Evolutionary conservation across 208 protist genomes (phyloP).

Genomic region (Acanthamoeba royreba): DNA sequence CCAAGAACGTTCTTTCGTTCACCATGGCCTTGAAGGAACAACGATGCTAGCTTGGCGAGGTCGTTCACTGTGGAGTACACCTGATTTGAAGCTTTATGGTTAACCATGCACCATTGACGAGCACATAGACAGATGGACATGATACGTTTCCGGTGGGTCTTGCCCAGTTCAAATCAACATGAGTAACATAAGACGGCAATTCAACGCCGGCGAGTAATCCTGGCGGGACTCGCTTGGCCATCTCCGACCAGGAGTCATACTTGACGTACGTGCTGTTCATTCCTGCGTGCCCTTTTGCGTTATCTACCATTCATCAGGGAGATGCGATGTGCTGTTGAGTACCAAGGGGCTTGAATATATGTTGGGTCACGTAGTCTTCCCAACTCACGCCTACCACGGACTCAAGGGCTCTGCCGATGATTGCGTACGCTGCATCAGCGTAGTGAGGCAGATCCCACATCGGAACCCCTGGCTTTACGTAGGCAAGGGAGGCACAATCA

Average conservation of each 20-base stretch:
- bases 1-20: not conserved
- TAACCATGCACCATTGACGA: not conserved
- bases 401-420: not conserved
- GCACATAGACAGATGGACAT: not conserved
- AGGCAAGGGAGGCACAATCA: not conserved
- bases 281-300: not conserved
- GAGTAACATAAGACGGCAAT: not conserved
- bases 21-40: not conserved
- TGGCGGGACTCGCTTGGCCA: not conserved
- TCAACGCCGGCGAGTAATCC: not conserved
- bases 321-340: not conserved
- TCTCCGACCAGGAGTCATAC: not conserved
- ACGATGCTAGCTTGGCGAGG: not conserved
- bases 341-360: slow-evolving; percentile 35
- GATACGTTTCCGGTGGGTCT: not conserved
- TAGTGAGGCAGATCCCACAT: not conserved
- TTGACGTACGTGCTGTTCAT: not conserved
- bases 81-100: not conserved
- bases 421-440: slow-evolving; percentile 7
- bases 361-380: not conserved
- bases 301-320: no score
- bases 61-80: not conserved
- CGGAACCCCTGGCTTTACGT: not conserved
- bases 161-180: slow-evolving; percentile 6
- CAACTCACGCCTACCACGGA: not conserved